Evolutionary conservation across 208 protist species (phyloP).

Genomic region (Strigomonas culicis): DNA sequence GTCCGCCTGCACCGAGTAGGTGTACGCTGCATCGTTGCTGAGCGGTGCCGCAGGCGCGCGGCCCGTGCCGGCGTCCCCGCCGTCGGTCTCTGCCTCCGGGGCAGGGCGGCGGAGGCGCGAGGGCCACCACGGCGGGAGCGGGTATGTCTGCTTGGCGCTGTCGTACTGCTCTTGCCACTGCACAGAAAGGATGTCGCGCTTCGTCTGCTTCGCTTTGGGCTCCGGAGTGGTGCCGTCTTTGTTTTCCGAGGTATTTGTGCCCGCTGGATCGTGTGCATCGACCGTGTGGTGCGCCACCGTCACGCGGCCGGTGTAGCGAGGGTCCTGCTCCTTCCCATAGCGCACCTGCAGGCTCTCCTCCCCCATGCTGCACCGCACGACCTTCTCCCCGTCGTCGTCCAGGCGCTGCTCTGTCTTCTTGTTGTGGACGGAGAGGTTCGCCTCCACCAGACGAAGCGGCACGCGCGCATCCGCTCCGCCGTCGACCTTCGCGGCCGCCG

Average conservation of each 20-base stretch:
- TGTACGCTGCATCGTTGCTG: conserved; percentile 4
- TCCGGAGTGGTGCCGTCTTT: too few relatives aligned
- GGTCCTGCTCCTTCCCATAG: too few relatives aligned
- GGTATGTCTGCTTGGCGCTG: neutral
- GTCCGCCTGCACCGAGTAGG: conserved; percentile 25
- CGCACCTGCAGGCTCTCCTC: too few relatives aligned
- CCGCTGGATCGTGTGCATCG: too few relatives aligned
- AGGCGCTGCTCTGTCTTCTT: conserved; percentile 24
- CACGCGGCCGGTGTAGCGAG: too few relatives aligned
- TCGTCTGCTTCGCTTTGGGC: neutral
- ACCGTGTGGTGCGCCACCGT: too few relatives aligned
- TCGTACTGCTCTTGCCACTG: conserved; percentile 4
- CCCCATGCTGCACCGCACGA: conserved; percentile 16
- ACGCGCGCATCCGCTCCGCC: neutral
- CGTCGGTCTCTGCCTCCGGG: neutral
- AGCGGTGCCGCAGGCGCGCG: neutral
- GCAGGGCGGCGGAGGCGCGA: neutral
- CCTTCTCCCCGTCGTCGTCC: conserved; percentile 17
- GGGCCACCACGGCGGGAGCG: neutral
- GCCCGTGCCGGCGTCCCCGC: neutral
- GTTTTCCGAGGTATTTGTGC: too few relatives aligned
- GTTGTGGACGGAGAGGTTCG: conserved; percentile 18
- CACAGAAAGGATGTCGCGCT: neutral
- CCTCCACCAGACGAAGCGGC: neutral
- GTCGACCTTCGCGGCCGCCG: neutral